A percentile compares a stretch with the other conserved stretches of the same genome.
phyloP scores from a whole-genome alignment of 2,329 filamentous ascomycete species.

The Dothiorella sarmentorum region DNA sequence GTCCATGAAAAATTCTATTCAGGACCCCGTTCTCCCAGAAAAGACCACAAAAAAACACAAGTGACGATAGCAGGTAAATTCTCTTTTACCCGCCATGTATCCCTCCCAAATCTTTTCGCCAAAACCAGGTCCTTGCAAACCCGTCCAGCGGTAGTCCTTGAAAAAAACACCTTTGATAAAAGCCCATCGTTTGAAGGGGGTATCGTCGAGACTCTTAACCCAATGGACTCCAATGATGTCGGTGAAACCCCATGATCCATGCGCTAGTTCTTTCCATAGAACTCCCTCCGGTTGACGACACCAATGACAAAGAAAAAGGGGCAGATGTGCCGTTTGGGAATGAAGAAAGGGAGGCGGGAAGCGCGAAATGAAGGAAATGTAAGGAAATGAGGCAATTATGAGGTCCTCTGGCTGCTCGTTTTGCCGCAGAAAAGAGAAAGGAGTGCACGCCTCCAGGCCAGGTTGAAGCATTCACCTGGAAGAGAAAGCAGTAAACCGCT shows the following conservation, averaged over 20 bases:
- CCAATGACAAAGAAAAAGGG: not conserved
- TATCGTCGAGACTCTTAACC: conserved; percentile 7
- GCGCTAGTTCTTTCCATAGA: not conserved
- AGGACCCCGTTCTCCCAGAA: not conserved
- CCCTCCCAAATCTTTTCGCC: not conserved
- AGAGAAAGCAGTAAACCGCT: not conserved
- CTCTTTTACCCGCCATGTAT: not conserved
- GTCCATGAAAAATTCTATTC: not conserved
- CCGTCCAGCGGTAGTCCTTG: not conserved
- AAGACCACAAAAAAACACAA: not conserved
- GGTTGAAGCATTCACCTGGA: too few species aligned
- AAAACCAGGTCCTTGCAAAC: not conserved
- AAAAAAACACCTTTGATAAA: not conserved
- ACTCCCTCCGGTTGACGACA: not conserved
- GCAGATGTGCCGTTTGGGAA: not conserved
- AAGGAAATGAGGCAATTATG: not conserved
- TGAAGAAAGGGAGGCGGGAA: too few species aligned
- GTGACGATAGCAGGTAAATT: not conserved
- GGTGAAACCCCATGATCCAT: not conserved
- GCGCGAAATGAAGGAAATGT: not conserved
- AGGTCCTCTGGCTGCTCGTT: too few species aligned
- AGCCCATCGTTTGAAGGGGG: conserved; percentile 1
- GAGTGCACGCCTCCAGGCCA: too few species aligned
- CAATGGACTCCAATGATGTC: conserved; percentile 13
- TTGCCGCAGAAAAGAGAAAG: not conserved